Percentiles rank a stretch among this genome's conserved stretches.
Evolutionary conservation across 164 flowering plant genomes (phyloP).

Genomic region (Tetracentron sinense): DNA sequence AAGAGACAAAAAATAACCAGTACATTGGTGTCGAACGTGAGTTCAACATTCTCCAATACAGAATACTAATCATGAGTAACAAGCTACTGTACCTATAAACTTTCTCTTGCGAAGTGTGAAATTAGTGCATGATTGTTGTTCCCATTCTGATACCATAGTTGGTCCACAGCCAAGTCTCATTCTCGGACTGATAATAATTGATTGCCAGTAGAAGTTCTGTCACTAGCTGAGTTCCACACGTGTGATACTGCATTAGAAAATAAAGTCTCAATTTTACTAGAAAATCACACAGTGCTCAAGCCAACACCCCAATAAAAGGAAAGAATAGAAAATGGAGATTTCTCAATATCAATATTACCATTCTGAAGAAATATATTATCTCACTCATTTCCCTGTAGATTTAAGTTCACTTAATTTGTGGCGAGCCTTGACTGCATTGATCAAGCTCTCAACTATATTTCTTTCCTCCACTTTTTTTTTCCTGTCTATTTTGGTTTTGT

Average conservation of each 20-base stretch:
- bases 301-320: not conserved
- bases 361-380: not conserved
- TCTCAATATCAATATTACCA: not conserved
- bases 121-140: not conserved
- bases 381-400: not conserved
- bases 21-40: not conserved
- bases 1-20: not conserved
- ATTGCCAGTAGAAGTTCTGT: slow-evolving; percentile 3
- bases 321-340: not conserved
- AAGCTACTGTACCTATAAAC: not conserved
- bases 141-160: not conserved
- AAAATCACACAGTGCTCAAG: not conserved
- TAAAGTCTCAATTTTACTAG: not conserved
- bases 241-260: slow-evolving; percentile 11
- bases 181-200: not conserved
- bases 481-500: too few relatives aligned
- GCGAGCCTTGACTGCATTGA: not conserved
- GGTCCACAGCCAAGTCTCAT: not conserved
- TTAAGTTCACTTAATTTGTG: not conserved
- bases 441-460: too few relatives aligned
- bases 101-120: not conserved
- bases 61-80: not conserved
- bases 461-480: too few relatives aligned
- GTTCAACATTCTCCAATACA: not conserved
- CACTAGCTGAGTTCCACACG: slow-evolving; percentile 1